phyloP scores from a whole-genome alignment of 2,329 filamentous ascomycete species.

The Penicillium sp. region DNA sequence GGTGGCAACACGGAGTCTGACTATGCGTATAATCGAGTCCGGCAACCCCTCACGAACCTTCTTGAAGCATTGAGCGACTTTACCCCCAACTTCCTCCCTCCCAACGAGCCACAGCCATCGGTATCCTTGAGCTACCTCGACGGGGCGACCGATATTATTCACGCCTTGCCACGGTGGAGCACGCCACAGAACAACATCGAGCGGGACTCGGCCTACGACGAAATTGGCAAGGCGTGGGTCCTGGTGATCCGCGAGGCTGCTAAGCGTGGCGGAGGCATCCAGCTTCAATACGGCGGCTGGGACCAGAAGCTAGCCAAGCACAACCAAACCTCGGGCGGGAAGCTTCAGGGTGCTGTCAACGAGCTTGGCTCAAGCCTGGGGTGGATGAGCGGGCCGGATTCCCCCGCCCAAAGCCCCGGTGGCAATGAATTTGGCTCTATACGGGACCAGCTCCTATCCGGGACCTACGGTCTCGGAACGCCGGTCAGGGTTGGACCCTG shows the following conservation, averaged over 20 bases:
- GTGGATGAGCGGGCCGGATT: conserved; percentile 61
- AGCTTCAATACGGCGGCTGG: conserved; percentile 85
- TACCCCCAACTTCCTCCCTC: conserved; percentile 90
- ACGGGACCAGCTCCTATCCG: conserved; percentile 53
- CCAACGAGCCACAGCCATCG: conserved; percentile 77
- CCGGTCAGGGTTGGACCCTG: conserved; percentile 54
- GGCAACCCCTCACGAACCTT: conserved; percentile 70
- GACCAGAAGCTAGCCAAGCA: conserved; percentile 82
- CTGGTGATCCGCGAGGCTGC: conserved; percentile 84
- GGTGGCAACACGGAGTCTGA: conserved; percentile 80
- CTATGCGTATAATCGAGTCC: conserved; percentile 91
- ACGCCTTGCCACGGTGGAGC: conserved; percentile 86
- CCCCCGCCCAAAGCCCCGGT: conserved; percentile 26
- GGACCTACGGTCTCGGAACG: conserved; percentile 51
- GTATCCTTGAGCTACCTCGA: conserved; percentile 83
- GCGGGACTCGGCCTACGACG: conserved; percentile 93
- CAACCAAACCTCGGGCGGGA: conserved; percentile 78
- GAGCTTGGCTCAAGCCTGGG: conserved; percentile 69
- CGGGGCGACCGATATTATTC: conserved; percentile 81
- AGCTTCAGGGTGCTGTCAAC: conserved; percentile 71
- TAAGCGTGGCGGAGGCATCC: conserved; percentile 85
- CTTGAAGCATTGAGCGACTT: conserved; percentile 90
- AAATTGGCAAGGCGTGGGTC: conserved; percentile 90
- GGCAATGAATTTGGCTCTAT: conserved; percentile 46
- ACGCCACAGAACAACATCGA: conserved; percentile 82